Conservation (phyloP, 2,329 filamentous ascomycete genomes). For the Leptodontidium sp. region DNA sequence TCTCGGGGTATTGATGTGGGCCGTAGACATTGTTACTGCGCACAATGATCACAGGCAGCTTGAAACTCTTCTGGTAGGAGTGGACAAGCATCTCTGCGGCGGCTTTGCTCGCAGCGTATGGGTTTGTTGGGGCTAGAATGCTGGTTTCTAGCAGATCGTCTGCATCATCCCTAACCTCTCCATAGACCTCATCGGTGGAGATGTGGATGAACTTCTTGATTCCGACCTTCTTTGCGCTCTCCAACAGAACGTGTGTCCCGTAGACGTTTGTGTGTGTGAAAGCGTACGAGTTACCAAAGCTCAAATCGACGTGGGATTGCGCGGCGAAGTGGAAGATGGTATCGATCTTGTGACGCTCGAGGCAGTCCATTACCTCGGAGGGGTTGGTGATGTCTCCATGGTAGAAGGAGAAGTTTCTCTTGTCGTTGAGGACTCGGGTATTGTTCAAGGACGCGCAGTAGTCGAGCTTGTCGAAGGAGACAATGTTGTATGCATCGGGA, state of each 20-base stretch:
- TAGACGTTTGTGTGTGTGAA: conserved; percentile 86
- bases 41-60: conserved; percentile 80
- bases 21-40: conserved; percentile 88
- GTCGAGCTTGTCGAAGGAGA: conserved; percentile 86
- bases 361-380: conserved; percentile 72
- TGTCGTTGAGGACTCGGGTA: conserved; percentile 71
- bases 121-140: conserved; percentile 81
- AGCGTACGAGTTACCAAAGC: conserved; percentile 82
- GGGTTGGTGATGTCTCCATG: conserved; percentile 81
- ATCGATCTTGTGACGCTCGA: conserved; percentile 77
- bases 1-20: conserved; percentile 84
- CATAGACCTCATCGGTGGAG: conserved; percentile 87
- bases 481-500: conserved; percentile 75
- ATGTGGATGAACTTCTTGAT: conserved; percentile 82
- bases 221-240: conserved; percentile 76
- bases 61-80: conserved; percentile 86
- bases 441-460: conserved; percentile 86
- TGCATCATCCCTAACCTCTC: conserved; percentile 76
- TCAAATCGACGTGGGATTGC: conserved; percentile 84
- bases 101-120: conserved; percentile 82
- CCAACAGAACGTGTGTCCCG: conserved; percentile 83
- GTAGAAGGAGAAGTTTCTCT: conserved; percentile 79
- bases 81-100: conserved; percentile 87
- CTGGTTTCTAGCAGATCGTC: conserved; percentile 77
- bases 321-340: conserved; percentile 86